Conservation (phyloP, 1,284 basidiomycete species). For the Malassezia restricta region DNA sequence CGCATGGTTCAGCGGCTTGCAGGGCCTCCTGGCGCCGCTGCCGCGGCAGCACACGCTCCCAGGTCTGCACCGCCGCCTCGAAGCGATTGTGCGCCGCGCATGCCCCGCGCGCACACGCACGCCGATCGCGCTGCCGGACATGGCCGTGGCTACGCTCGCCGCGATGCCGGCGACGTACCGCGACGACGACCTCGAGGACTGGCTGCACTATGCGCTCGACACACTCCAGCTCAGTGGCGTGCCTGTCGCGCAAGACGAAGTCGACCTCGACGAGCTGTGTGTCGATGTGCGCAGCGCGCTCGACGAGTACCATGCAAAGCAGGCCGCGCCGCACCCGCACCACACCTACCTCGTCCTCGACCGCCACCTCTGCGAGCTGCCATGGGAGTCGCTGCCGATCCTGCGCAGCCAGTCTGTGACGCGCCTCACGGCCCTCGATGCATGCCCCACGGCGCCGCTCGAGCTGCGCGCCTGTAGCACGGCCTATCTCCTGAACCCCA, state of each 20-base stretch:
- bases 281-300: conserved; percentile 33
- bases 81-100: conserved; percentile 56
- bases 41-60: conserved; percentile 2
- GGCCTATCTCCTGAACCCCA: conserved; percentile 81
- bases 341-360: conserved; percentile 84
- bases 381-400: conserved; percentile 90
- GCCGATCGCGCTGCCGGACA: conserved; percentile 53
- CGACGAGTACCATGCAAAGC: conserved; percentile 35
- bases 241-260: conserved; percentile 75
- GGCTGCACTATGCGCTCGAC: conserved; percentile 86
- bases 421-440: conserved; percentile 65
- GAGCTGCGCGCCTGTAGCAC: conserved; percentile 47
- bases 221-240: conserved; percentile 84
- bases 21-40: conserved; percentile 47
- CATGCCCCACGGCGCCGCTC: conserved; percentile 1
- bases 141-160: conserved; percentile 71
- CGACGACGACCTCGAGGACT: conserved; percentile 88
- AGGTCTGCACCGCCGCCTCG: conserved; percentile 50
- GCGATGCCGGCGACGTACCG: conserved; percentile 59
- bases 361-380: conserved; percentile 74
- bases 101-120: conserved; percentile 45
- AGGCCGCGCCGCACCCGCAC: conserved; percentile 24
- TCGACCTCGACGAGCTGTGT: conserved; percentile 74
- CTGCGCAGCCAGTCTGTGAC: conserved; percentile 73
- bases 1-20: conserved; percentile 94